phyloP scores from a whole-genome alignment of 1,284 basidiomycete species.

The Chalciporus piperatoides region DNA sequence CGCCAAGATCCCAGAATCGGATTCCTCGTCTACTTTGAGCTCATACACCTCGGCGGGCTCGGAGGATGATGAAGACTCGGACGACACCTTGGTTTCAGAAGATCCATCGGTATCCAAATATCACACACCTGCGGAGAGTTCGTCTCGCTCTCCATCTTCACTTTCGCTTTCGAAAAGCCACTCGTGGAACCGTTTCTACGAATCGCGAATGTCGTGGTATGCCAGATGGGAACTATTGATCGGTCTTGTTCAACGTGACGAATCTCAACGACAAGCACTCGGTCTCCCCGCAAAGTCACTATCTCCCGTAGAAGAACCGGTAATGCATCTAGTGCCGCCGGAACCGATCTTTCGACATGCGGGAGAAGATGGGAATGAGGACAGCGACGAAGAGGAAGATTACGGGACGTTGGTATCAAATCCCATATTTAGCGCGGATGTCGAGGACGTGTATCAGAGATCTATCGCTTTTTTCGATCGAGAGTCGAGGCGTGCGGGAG shows the following conservation, averaged over 20 bases:
- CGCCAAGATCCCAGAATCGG: constrained; percentile 11
- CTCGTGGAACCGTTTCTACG: constrained; percentile 13
- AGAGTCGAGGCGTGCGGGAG: constrained; percentile 7
- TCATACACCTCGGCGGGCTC: constrained; percentile 19
- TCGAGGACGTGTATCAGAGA: constrained; percentile 30
- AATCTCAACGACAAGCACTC: background rate
- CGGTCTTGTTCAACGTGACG: constrained; percentile 24
- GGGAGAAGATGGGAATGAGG: constrained; percentile 4
- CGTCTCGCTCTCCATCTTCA: background rate
- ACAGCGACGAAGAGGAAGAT: constrained; percentile 27
- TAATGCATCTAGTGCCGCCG: background rate
- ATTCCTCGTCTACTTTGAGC: constrained; percentile 24
- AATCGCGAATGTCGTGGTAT: constrained; percentile 32
- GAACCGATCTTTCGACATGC: constrained; percentile 11
- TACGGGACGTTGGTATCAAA: constrained; percentile 25
- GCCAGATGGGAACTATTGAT: constrained; percentile 30
- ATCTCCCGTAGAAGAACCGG: background rate
- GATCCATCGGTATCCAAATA: constrained; percentile 5
- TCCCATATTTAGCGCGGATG: constrained; percentile 18
- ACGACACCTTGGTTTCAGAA: constrained; percentile 25
- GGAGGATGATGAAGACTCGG: constrained; percentile 23
- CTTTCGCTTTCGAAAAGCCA: background rate
- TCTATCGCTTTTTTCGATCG: constrained; percentile 27
- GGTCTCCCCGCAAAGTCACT: background rate
- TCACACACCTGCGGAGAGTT: background rate